Base-by-base conservation (phyloP, 306 rosid genomes). In the Luffa acutangula region DNA sequence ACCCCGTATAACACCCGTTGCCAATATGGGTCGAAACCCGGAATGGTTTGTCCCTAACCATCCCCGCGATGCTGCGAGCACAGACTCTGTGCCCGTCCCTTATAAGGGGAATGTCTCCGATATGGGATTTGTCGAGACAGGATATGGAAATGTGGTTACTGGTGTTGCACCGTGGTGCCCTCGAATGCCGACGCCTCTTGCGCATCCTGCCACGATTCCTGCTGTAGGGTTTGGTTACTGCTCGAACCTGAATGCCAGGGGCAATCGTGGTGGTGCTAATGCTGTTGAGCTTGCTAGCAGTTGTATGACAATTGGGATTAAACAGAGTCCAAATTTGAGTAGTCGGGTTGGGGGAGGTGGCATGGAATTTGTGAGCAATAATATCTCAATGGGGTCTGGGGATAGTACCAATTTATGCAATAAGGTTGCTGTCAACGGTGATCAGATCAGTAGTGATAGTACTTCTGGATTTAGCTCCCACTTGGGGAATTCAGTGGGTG, bases 131-230 rank as follows among this genome's bases (percentile, higher is more conserved):
- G 90, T 83, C 42, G 90, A 91, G 11, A 13, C 84, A 4, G 93
- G 89, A 7, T 92, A 89, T 85, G 92, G 89, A 42, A 94, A 90
- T 88, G 86, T 84, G 49, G 75, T 81, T 70, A 73, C 86, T 2
- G 88, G 84, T 66, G 80, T 82, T 79, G 31, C 91, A 2, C 77
- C 88, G 6, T 90, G 97, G 98, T 79, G 84, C 70, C 83, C 91
- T 45, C 86, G 88, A 39, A 81, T 90, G 76, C 81, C 88, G 6
- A 54, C 85, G 52, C 77, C 86, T 0, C 60, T 83, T 80, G 88
- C 79, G 42, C 87, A 82, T 74, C 83, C 85, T 3, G 82, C 89
- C 79, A 25, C 87, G 78, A 82, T 21, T 82, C 90, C 97, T 58
- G 73, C 86, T 12, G 70, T 78, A 41, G 90, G 80, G 12, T 53